Base-by-base conservation (phyloP, 805 yeast species). In the Candida namnaoensis region DNA sequence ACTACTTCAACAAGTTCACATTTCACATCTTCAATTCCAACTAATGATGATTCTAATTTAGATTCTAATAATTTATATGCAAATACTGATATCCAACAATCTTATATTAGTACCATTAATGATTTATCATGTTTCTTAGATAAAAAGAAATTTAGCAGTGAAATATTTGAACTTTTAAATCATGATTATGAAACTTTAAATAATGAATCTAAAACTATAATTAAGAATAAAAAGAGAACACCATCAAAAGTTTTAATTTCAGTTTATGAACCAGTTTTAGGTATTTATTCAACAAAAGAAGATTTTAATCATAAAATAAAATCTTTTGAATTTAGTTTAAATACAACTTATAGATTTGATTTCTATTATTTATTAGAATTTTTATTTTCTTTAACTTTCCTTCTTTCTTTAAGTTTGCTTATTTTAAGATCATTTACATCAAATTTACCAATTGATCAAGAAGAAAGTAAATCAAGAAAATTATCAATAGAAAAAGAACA, bases 301-400 rank as follows among this genome's bases (percentile, higher is more conserved):
- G 5, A 25, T 28, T 34, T 27, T 6, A 34, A 32, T 7, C 15
- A 25, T 14, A 19, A n/a, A 13, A 15, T 12, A n/a, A 35, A 32
- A 12, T 27, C 5, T 11, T 34, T 35, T 23, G 25, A 25, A 4
- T 47, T 63, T 32, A 47, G 48, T 15, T 37, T 57, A 24, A 49
- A 51, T 24, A 54, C 62, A 1, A 54, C 63, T n/a, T 67, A 66
- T 54, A 61, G 64, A 41, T 69, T 72, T 52, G 78, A 77, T 51
- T 50, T 64, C 14, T 67, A 72, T 32, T 80, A 74, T 49, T 61
- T 75, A 25, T 49, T 81, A 40, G 91, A 83, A 55, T 73, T 80
- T 47, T 46, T 69, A 2, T 62, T 79, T 6, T 65, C 76, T 11
- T 44, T 80, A 25, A 48, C 71, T 1, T 75, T 82, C 47, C 65